Conservation (phyloP, 2,329 filamentous ascomycete genomes). For the Orbilia oligospora region DNA sequence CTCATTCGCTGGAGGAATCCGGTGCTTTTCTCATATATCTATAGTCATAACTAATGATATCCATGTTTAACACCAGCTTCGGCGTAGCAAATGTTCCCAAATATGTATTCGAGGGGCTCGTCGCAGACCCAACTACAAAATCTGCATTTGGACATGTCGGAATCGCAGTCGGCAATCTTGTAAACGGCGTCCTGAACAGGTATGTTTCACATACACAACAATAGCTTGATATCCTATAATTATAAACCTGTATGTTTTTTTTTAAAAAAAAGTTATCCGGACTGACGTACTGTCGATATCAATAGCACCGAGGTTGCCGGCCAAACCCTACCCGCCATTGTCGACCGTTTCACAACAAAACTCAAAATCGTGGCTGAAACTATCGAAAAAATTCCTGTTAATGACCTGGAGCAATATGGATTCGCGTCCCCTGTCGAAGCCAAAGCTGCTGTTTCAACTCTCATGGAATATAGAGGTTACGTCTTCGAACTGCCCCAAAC, state of each 20-base stretch:
- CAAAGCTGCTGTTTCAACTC: not conserved
- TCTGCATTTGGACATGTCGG: slow-evolving; percentile 12
- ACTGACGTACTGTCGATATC: too few relatives aligned
- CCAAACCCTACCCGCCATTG: not conserved
- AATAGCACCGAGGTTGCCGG: not conserved
- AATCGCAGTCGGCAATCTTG: slow-evolving; percentile 9
- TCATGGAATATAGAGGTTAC: slow-evolving; percentile 7
- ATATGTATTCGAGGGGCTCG: not conserved
- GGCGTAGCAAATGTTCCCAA: slow-evolving; percentile 10
- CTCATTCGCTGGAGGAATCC: too few relatives aligned
- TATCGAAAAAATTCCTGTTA: not conserved
- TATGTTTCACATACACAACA: not conserved
- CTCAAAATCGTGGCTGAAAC: slow-evolving; percentile 14
- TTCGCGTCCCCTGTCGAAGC: not conserved
- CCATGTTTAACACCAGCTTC: not conserved
- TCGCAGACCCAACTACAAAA: not conserved
- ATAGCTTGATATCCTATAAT: too few relatives aligned
- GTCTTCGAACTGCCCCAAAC: slow-evolving; percentile 2
- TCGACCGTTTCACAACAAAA: slow-evolving; percentile 9
- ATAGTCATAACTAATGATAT: too few relatives aligned
- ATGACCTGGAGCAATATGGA: not conserved
- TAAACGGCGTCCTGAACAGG: not conserved
- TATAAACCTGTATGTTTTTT: too few relatives aligned
- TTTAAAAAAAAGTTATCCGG: too few relatives aligned
- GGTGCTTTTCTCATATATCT: too few relatives aligned